Evolutionary conservation across 2,329 filamentous ascomycete species (phyloP), one percentile per base, ranked within the genome.

Genomic region (Epichloe scottii): DNA sequence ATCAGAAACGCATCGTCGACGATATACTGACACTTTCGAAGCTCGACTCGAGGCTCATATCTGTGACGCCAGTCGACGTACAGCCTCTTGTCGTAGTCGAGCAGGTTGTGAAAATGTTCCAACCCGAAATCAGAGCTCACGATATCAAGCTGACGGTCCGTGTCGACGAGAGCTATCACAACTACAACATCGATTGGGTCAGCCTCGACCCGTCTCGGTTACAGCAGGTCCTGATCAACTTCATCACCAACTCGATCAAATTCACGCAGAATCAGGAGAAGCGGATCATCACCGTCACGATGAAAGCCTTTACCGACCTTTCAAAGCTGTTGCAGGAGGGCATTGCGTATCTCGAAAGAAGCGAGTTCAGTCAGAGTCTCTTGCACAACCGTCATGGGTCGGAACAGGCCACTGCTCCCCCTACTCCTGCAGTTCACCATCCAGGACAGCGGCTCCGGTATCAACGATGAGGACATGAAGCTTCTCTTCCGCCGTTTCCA

Each of bases 21-120:
- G 81, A 84, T 55, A 78, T 85, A 38, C 66, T 85, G n/a, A 84
- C 81, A 1, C 66, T 85, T 23, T 82, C 78, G 23, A 85, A 88
- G 60, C 73, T 88, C 12, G 84, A 87, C 60, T 85, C 82, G 3
- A 81, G 81, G 46, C 73, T 87, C 43, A 68, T 88, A 2, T 73
- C 83, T 40, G 82, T 88, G 2, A 84, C 83, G 2, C 84, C 84
- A 0, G 77, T 87, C 4, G 77, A 84, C 52, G 78, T 82, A 1
- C 82, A 86, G 59, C 84, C 84, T 42, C 41, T 49, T 0, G 66
- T 85, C 15, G 78, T 87, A 6, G 80, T 87, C 4, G 77, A 84
- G 56, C 73, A 81, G 41, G 82, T 83, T 1, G 66, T 88, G 45
- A 87, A 86, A 62, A 88, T 90, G 80, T 89, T 89, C 58, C 84